Percentiles rank a stretch among this genome's conserved stretches.
These are phyloP conservation scores for Tylopilus sp. DNA, from an alignment of 768 basidiomycete genomes.

Conservation along the genomic window DNA sequence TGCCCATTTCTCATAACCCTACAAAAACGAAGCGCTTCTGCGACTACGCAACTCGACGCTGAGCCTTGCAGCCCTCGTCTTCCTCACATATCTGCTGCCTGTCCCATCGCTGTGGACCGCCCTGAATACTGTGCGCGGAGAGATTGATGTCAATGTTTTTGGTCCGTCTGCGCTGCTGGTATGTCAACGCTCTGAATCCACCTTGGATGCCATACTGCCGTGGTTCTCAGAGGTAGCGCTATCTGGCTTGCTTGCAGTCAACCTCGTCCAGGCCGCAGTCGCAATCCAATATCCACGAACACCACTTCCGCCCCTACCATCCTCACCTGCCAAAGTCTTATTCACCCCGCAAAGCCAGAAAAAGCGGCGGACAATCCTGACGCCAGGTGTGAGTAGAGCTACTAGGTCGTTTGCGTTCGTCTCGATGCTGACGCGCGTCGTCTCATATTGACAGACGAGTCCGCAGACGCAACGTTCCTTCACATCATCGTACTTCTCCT, in stretches of 20 bases:
- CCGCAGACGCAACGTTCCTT: slow-evolving; percentile 30
- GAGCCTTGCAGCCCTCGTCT: slow-evolving; percentile 28
- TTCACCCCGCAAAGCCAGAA: slow-evolving; percentile 25
- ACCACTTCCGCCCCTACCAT: slow-evolving; percentile 26
- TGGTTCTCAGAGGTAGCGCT: slow-evolving; percentile 27
- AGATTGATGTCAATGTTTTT: slow-evolving; percentile 3
- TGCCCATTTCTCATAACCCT: slow-evolving; percentile 31
- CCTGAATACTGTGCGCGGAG: slow-evolving; percentile 27
- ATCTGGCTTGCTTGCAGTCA: slow-evolving; percentile 31
- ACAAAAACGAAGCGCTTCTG: slow-evolving; percentile 36
- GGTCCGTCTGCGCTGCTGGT: slow-evolving; percentile 33
- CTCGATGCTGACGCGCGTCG: not conserved
- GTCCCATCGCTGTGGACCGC: slow-evolving; percentile 38
- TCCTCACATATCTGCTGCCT: slow-evolving; percentile 38
- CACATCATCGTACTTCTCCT: slow-evolving; percentile 27
- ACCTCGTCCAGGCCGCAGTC: slow-evolving; percentile 34
- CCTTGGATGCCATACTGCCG: not conserved
- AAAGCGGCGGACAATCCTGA: slow-evolving; percentile 25
- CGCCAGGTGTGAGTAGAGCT: slow-evolving; percentile 21
- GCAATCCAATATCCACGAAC: slow-evolving; percentile 36
- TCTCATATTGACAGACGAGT: slow-evolving; percentile 13
- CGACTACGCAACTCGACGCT: slow-evolving; percentile 39
- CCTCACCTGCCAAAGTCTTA: slow-evolving; percentile 20
- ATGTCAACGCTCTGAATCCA: slow-evolving; percentile 1
- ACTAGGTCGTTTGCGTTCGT: not conserved